These are phyloP conservation scores for Poa annua DNA, from an alignment of 176 grass and related monocot species.

Conservation along the genomic window DNA sequence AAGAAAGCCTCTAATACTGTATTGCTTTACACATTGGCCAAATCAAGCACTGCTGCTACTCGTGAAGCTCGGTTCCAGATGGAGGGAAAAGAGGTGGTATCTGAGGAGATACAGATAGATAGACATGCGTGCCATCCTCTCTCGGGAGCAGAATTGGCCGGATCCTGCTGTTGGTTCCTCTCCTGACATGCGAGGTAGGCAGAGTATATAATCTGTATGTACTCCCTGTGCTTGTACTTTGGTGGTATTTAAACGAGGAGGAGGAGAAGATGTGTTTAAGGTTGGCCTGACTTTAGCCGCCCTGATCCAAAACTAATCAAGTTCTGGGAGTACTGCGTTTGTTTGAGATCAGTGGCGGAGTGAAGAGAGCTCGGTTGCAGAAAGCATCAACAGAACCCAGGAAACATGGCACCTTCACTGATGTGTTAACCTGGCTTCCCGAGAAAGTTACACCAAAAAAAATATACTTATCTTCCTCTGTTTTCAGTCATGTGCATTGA, in stretches of 20 bases:
- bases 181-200: conserved; percentile 39
- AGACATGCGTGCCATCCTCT: too few relatives aligned
- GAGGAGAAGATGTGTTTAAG: background rate
- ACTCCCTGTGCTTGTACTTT: conserved; percentile 19
- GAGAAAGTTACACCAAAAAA: conserved; percentile 20
- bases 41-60: background rate
- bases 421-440: background rate
- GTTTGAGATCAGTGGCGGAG: conserved; percentile 18
- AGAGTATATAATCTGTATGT: too few relatives aligned
- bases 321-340: background rate
- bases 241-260: conserved; percentile 20
- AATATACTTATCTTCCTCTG: too few relatives aligned
- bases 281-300: conserved; percentile 41
- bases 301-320: background rate
- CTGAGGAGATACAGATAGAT: background rate
- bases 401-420: conserved; percentile 15
- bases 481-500: background rate
- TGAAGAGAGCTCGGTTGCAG: background rate
- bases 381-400: background rate
- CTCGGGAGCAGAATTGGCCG: background rate
- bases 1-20: conserved; percentile 10
- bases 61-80: conserved; percentile 8
- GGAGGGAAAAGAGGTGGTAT: background rate
- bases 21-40: background rate
- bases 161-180: conserved; percentile 23